Evolutionary conservation across 805 yeast genomes (phyloP).

Genomic region (Candida gorgasii): DNA sequence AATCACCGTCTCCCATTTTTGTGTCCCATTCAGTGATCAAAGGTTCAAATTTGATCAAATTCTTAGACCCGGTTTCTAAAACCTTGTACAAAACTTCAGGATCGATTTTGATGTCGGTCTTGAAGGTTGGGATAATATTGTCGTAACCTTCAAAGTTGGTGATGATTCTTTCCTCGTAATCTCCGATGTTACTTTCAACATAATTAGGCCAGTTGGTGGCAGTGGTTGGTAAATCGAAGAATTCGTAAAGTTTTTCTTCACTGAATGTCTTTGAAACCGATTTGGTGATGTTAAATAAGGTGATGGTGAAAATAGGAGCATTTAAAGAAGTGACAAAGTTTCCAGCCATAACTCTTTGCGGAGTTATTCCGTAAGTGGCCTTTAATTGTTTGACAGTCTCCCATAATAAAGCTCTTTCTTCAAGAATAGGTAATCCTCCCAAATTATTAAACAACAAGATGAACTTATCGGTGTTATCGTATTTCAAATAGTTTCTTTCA

Average conservation of each 20-base stretch:
- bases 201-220: conserved; percentile 33
- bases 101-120: conserved; percentile 22
- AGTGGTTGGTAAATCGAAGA: conserved; percentile 30
- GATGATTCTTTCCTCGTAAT: conserved; percentile 25
- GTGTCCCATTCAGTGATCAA: conserved; percentile 43
- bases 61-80: conserved; percentile 26
- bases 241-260: conserved; percentile 23
- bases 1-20: conserved; percentile 46
- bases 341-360: conserved; percentile 32
- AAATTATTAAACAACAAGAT: conserved; percentile 34
- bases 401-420: conserved; percentile 27
- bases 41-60: conserved; percentile 32
- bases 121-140: conserved; percentile 14
- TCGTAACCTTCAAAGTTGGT: conserved; percentile 26
- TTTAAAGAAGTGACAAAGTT: conserved; percentile 37
- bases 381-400: conserved; percentile 24
- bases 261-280: conserved; percentile 23
- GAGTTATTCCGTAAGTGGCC: conserved; percentile 24
- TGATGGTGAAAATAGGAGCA: conserved; percentile 38
- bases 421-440: conserved; percentile 39
- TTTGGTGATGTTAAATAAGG: conserved; percentile 34
- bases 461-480: conserved; percentile 27
- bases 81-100: conserved; percentile 13
- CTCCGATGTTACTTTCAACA: conserved; percentile 14
- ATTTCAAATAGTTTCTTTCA: conserved; percentile 32